A percentile compares a stretch with the other conserved stretches of the same genome.
These are phyloP conservation scores for Suillus weaverae DNA, from an alignment of 768 basidiomycete genomes.

Conservation along the genomic window DNA sequence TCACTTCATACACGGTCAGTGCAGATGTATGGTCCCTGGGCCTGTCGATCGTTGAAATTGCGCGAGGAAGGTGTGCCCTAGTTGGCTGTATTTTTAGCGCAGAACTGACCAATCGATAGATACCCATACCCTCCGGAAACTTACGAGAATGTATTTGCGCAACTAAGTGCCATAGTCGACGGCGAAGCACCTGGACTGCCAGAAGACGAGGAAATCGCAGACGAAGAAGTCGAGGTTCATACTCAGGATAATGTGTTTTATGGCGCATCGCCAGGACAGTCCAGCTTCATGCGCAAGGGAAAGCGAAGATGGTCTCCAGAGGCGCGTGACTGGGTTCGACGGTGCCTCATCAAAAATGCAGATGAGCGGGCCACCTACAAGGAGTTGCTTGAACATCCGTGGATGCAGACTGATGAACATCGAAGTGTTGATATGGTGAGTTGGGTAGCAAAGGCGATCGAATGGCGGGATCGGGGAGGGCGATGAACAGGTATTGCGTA, in stretches of 20 bases:
- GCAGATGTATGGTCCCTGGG: constrained; percentile 99
- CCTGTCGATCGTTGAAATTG: constrained; percentile 90
- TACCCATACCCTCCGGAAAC: constrained; percentile 99
- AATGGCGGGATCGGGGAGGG: constrained; percentile 32
- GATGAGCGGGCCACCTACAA: constrained; percentile 78
- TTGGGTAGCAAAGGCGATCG: constrained; percentile 69
- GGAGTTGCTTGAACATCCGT: constrained; percentile 82
- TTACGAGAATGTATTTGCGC: constrained; percentile 95
- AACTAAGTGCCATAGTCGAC: constrained; percentile 94
- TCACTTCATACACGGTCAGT: constrained; percentile 82
- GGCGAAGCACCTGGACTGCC: constrained; percentile 91
- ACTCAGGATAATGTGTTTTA: constrained; percentile 9
- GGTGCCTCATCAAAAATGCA: constrained; percentile 82
- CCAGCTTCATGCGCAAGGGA: constrained; percentile 13
- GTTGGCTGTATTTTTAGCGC: background rate
- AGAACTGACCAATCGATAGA: constrained; percentile 15
- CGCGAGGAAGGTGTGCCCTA: constrained; percentile 56
- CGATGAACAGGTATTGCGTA: constrained; percentile 7
- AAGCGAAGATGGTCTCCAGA: constrained; percentile 34
- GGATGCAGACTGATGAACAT: constrained; percentile 59
- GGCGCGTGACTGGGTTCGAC: constrained; percentile 81
- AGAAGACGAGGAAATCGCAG: constrained; percentile 39
- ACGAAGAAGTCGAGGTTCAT: constrained; percentile 11
- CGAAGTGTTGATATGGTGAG: constrained; percentile 79
- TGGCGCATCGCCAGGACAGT: constrained; percentile 14